Base-by-base conservation (phyloP, 768 basidiomycete genomes). In the Naematelia encephala region DNA sequence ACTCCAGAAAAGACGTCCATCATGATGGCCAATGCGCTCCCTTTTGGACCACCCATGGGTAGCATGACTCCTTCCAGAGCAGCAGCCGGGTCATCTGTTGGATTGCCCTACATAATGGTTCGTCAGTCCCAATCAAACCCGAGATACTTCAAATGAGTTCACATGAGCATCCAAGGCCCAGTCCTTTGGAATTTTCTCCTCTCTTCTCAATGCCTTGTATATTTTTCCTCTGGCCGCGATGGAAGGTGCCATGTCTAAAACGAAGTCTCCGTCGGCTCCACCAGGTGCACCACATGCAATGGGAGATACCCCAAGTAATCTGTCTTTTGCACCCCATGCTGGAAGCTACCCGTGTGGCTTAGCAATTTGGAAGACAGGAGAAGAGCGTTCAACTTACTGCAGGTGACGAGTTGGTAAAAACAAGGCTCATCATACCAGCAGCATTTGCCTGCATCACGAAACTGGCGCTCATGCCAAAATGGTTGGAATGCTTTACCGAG, bases 391-490 rank as follows among this genome's bases (percentile, higher is more conserved):
- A 14, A 16, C 44, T 3, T 23, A 46, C 44, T 4, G 4, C 49
- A 22, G 49, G 21, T 19, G 49, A 46, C 44, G 44, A 51, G 22
- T 4, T 51, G 49, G 49, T 28, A 26, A 51, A 51, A 11, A 28
- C 49, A 16, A 51, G 23, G 28, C 22, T 23, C 49, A 51, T 51
- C 49, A 51, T 51, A 27, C 28, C 49, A 1, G 21, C 22, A 19
- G n/a, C 22, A 12, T 21, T 27, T 11, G 49, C 49, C 22, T 51
- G 49, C 12, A 51, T 21, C 23, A 51, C 49, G 26, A 51, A 51
- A 27, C 49, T 51, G 16, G 49, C 49, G 5, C 23, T 25, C 49
- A 51, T 51, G 49, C 49, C 49, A 27, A 51, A 51, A n/a, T 51
- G 49, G 22, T 51, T 51, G 10, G 49, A 51, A n/a, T 51, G 49